These are phyloP conservation scores for Alternaria sp. DNA, from an alignment of 2,329 filamentous ascomycete species.

Conservation along the genomic window DNA sequence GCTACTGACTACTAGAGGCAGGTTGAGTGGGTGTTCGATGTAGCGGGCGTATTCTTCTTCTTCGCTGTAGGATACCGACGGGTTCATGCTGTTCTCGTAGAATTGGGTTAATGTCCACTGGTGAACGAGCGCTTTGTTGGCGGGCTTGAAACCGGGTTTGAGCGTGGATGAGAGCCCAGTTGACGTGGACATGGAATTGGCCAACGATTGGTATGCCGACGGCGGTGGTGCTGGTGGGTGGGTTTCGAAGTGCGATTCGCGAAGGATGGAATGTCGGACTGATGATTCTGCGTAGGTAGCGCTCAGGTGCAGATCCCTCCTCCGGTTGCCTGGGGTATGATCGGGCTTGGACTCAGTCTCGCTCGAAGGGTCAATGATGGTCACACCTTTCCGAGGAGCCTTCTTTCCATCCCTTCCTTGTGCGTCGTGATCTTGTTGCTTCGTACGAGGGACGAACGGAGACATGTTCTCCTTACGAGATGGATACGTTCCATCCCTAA, in stretches of 20 bases:
- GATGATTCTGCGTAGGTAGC: constrained; percentile 43
- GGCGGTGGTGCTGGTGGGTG: constrained; percentile 28
- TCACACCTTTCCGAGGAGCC: constrained; percentile 70
- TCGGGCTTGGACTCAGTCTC: constrained; percentile 38
- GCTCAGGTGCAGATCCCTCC: constrained; percentile 29
- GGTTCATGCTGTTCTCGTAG: constrained; percentile 83
- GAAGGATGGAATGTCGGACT: constrained; percentile 52
- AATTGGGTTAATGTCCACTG: constrained; percentile 91
- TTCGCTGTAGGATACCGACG: constrained; percentile 77
- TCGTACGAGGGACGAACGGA: constrained; percentile 78
- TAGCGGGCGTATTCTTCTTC: constrained; percentile 88
- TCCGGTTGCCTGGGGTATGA: constrained; percentile 26
- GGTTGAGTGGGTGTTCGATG: constrained; percentile 83
- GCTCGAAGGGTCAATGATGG: constrained; percentile 67
- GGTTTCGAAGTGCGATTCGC: constrained; percentile 48
- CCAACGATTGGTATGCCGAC: constrained; percentile 31
- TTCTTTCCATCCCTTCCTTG: constrained; percentile 69
- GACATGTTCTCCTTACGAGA: constrained; percentile 82
- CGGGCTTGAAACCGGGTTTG: constrained; percentile 54
- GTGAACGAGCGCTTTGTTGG: constrained; percentile 80
- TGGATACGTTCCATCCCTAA: constrained; percentile 74
- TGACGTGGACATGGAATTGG: constrained; percentile 37
- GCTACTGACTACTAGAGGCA: constrained; percentile 79
- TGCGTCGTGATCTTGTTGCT: constrained; percentile 51
- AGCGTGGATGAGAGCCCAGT: constrained; percentile 34